Conservation (phyloP, 495 filamentous ascomycete genomes). For the Entonaema liquescens region DNA sequence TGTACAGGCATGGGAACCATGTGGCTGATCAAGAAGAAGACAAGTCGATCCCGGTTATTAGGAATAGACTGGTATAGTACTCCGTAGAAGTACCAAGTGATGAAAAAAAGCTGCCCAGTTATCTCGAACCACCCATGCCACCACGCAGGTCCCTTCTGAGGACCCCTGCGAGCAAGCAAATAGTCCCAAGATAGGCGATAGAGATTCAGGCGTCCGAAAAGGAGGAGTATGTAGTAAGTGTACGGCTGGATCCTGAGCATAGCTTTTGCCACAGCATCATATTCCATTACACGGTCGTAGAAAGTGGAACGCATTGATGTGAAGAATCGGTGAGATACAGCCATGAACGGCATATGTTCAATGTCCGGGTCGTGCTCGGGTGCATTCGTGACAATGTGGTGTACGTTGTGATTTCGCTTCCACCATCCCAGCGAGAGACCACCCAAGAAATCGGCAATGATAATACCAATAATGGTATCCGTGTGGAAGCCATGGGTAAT, state of each 20-base stretch:
- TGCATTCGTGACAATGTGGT: slow-evolving; percentile 96
- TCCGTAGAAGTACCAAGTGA: slow-evolving; percentile 92
- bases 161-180: slow-evolving; percentile 77
- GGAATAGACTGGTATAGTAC: slow-evolving; percentile 81
- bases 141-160: slow-evolving; percentile 81
- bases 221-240: slow-evolving; percentile 85
- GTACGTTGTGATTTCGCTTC: slow-evolving; percentile 97
- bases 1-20: slow-evolving; percentile 87
- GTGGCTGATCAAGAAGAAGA: slow-evolving; percentile 87
- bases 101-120: slow-evolving; percentile 84
- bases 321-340: slow-evolving; percentile 88
- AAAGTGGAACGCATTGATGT: slow-evolving; percentile 81
- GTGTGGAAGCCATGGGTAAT: slow-evolving; percentile 89
- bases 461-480: slow-evolving; percentile 86
- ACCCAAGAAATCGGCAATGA: slow-evolving; percentile 90
- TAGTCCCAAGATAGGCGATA: slow-evolving; percentile 86
- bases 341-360: slow-evolving; percentile 95
- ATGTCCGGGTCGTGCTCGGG: slow-evolving; percentile 98
- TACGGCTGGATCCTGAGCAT: slow-evolving; percentile 80
- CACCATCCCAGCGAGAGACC: slow-evolving; percentile 96
- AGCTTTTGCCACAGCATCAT: slow-evolving; percentile 77
- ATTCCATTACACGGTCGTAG: slow-evolving; percentile 87
- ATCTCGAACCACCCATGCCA: slow-evolving; percentile 92
- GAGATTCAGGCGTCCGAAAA: slow-evolving; percentile 91
- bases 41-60: slow-evolving; percentile 70